Evolutionary conservation across 192 early-diverging fungal genomes (phyloP), one percentile per base, ranked within the genome.

Genomic region (Rhizoclosmatium globosum): DNA sequence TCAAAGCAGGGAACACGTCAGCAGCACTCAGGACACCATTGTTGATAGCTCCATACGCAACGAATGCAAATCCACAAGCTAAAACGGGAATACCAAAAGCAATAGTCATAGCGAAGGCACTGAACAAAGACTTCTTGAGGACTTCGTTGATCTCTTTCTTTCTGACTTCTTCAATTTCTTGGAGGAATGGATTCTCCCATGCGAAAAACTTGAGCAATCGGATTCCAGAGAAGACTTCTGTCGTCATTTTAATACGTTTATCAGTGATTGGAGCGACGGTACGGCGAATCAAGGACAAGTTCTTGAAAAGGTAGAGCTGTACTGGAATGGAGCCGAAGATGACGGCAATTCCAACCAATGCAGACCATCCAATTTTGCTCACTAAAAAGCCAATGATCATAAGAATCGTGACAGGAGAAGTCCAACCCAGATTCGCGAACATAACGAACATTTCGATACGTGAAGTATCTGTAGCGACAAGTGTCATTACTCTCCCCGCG

Each of bases 131-230:
- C n/a, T 84, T 76, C 19, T 62, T 50, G 3, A 86, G 67, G 9
- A 88, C 80, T 60, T 84, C 85, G 1, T 19, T 17, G 39, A 89
- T 77, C 77, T 89, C 88, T 42, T 68, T 68, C 9, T 72, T 58
- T 19, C 90, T 79, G 78, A 90, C 39, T 70, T 82, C 87, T 4
- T 88, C 84, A 13, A 98, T 87, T 47, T 90, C 89, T 45, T 90
- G 82, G 50, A 91, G 79, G 78, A 98, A 86, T 2, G 87, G 82
- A 7, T 75, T 31, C 74, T 93, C 92, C 92, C 91, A 94, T 2
- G 89, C 89, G 76, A 92, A 93, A 67, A 92, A 91, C 78, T 94
- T 94, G 81, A 94, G 89, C 53, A 93, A 87, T 38, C 92, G 89
- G 81, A 94, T 95, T 7, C 92, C 92, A 41, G 84, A 78, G 46